Conservation (phyloP, 441 rosid genomes). For the Erodium texanum region DNA sequence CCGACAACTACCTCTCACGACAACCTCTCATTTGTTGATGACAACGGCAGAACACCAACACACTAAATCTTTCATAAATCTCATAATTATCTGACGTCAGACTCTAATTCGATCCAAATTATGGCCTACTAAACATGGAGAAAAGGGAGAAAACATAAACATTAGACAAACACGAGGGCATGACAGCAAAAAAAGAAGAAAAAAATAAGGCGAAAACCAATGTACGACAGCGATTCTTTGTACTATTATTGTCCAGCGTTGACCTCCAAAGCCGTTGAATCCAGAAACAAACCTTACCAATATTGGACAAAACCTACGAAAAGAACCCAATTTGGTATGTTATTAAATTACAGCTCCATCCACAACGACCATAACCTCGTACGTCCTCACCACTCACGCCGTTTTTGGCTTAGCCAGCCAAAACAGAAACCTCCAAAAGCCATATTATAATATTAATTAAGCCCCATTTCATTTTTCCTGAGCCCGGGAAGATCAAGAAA, state of each 20-base stretch:
- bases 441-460: background rate
- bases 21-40: too few species aligned
- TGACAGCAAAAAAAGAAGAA: background rate
- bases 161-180: background rate
- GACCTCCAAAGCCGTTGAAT: slow-evolving; percentile 17
- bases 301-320: background rate
- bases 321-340: background rate
- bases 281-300: background rate
- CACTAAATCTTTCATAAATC: too few species aligned
- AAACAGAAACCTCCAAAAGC: slow-evolving; percentile 10
- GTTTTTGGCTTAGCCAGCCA: slow-evolving; percentile 11
- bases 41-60: too few species aligned
- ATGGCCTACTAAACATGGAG: background rate
- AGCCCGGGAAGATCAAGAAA: background rate
- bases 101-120: background rate
- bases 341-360: background rate
- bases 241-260: slow-evolving; percentile 15
- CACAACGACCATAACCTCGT: background rate
- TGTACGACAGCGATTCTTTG: background rate
- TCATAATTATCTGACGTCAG: too few species aligned
- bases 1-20: too few species aligned
- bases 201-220: background rate
- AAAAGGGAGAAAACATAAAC: background rate
- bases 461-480: background rate
- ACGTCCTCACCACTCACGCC: slow-evolving; percentile 20